phyloP scores from a whole-genome alignment of 2,329 filamentous ascomycete genomes.

The Nigrospora osmanthi region DNA sequence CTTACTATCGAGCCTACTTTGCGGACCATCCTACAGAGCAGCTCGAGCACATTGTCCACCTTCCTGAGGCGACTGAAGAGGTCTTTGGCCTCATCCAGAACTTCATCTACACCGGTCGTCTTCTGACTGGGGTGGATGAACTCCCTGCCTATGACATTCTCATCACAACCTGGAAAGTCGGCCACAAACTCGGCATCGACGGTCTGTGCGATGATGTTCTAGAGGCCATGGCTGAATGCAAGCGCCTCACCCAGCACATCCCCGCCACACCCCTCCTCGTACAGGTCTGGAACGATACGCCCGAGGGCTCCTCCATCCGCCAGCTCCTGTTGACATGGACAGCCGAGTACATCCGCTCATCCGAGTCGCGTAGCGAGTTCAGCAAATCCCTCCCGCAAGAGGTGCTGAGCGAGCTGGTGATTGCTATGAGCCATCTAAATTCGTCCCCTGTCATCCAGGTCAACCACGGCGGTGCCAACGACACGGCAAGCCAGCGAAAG shows the following conservation, averaged over 20 bases:
- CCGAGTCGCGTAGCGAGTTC: conserved; percentile 47
- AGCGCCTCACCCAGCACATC: conserved; percentile 44
- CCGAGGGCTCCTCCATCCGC: conserved; percentile 51
- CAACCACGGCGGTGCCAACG: conserved; percentile 11
- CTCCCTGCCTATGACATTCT: conserved; percentile 46
- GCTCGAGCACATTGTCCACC: conserved; percentile 41
- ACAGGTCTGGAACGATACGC: conserved; percentile 54
- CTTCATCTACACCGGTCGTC: conserved; percentile 43
- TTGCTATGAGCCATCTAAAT: conserved; percentile 52
- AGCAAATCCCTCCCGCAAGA: conserved; percentile 54
- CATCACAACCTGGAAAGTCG: conserved; percentile 50
- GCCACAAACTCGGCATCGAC: conserved; percentile 40
- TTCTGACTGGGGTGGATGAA: conserved; percentile 32
- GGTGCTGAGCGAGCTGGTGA: conserved; percentile 54
- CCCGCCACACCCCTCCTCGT: conserved; percentile 52
- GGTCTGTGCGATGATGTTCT: conserved; percentile 50
- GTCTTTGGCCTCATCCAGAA: conserved; percentile 49
- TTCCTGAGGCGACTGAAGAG: conserved; percentile 38
- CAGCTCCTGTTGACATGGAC: conserved; percentile 53
- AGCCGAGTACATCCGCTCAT: conserved; percentile 54
- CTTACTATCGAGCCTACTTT: conserved; percentile 40
- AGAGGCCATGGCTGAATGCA: conserved; percentile 48
- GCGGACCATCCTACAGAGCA: conserved; percentile 23
- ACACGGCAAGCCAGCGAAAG: conserved; percentile 24
- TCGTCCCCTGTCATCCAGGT: conserved; percentile 24